Conservation (phyloP, 176 grass and related monocot species). For the Oryza nivara region DNA sequence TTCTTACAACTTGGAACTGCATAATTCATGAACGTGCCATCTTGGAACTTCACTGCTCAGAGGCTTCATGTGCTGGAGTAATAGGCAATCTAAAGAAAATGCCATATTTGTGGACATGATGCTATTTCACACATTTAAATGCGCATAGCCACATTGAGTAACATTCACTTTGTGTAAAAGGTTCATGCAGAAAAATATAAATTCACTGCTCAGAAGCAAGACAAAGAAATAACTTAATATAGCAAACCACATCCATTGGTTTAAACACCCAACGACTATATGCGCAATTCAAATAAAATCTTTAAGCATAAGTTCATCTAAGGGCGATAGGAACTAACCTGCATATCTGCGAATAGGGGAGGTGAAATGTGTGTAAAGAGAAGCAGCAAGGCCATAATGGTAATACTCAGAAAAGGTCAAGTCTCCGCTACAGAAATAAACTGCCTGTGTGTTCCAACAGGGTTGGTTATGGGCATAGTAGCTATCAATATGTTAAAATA, state of each 20-base stretch:
- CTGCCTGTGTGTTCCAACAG: slow-evolving; percentile 66
- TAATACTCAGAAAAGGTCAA: slow-evolving; percentile 82
- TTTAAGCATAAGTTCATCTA: slow-evolving; percentile 29
- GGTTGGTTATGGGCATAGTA: slow-evolving; percentile 21
- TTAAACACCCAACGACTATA: background rate
- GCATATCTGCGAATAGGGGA: slow-evolving; percentile 99
- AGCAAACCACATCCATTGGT: background rate
- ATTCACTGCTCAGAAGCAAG: background rate
- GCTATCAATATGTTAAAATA: slow-evolving; percentile 16
- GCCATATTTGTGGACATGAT: background rate
- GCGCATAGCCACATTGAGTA: background rate
- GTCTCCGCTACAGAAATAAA: slow-evolving; percentile 99
- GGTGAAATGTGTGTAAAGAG: slow-evolving; percentile 97
- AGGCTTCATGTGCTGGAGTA: slow-evolving; percentile 9
- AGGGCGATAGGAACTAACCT: slow-evolving; percentile 51
- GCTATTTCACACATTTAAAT: background rate
- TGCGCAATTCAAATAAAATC: slow-evolving; percentile 22
- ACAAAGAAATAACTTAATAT: background rate
- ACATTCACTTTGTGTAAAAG: slow-evolving; percentile 12
- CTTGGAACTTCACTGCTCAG: background rate
- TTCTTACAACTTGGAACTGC: slow-evolving; percentile 20
- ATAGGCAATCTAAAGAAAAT: background rate
- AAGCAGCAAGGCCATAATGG: slow-evolving; percentile 93
- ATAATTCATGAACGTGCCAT: background rate
- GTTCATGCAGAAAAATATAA: slow-evolving; percentile 1